Conservation (phyloP, 805 yeast genomes). For the Torulaspora quercuum region DNA sequence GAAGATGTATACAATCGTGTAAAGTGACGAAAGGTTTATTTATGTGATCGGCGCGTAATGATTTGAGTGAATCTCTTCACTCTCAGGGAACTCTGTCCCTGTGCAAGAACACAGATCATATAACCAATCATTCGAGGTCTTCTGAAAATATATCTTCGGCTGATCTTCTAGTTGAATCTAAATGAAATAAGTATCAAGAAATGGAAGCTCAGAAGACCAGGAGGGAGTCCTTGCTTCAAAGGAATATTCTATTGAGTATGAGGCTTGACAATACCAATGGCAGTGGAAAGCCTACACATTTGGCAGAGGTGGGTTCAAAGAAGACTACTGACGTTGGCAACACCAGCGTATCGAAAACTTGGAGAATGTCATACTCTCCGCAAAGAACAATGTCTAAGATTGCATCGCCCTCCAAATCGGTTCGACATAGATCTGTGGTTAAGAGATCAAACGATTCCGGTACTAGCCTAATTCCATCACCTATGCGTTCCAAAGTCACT, state of each 20-base stretch:
- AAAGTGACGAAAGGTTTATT: no score
- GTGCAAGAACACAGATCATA: no score
- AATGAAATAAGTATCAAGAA: neutral
- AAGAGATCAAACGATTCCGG: neutral
- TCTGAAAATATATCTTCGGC: no score
- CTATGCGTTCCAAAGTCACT: slow-evolving; percentile 1
- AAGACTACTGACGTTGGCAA: slow-evolving; percentile 4
- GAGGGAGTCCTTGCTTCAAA: slow-evolving; percentile 25
- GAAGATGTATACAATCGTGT: no score
- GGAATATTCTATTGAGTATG: slow-evolving; percentile 27
- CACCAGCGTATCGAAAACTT: slow-evolving; percentile 8
- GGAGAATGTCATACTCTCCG: slow-evolving; percentile 22
- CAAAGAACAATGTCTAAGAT: slow-evolving; percentile 2
- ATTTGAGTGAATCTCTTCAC: no score
- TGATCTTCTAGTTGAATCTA: no score
- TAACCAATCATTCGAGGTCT: no score
- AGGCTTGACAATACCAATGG: slow-evolving; percentile 19
- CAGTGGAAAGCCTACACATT: slow-evolving; percentile 6
- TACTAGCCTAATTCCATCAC: slow-evolving; percentile 4
- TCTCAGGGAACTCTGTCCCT: no score
- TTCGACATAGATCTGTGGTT: neutral
- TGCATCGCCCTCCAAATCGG: slow-evolving; percentile 3
- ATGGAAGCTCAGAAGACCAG: slow-evolving; percentile 17
- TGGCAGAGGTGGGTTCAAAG: slow-evolving; percentile 2
- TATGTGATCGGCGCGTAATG: no score